These are phyloP conservation scores for Fusarium nurragi DNA, from an alignment of 2,329 filamentous ascomycete species.

Conservation along the genomic window DNA sequence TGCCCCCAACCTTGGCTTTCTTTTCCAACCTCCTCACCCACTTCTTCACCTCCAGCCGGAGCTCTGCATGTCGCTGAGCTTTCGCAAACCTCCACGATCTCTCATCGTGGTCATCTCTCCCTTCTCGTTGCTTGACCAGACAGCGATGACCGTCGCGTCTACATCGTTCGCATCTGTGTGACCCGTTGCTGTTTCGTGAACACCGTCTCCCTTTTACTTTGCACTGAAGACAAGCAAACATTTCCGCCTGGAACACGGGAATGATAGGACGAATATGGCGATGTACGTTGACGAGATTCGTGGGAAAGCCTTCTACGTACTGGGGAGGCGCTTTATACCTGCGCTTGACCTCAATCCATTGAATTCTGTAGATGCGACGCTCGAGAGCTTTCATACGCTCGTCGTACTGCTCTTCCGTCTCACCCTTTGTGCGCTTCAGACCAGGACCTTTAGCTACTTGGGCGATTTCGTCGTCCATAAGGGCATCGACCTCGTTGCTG, in stretches of 20 bases:
- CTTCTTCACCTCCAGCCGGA: background rate
- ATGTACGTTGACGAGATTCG: slow-evolving; percentile 25
- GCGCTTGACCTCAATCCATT: slow-evolving; percentile 3
- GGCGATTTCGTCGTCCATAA: slow-evolving; percentile 15
- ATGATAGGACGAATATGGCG: slow-evolving; percentile 26
- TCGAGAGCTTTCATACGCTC: slow-evolving; percentile 27
- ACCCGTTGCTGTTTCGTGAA: slow-evolving; percentile 28
- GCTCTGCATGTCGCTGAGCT: background rate
- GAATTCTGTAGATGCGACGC: slow-evolving; percentile 13
- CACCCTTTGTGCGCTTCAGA: slow-evolving; percentile 1
- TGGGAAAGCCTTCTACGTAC: slow-evolving; percentile 46
- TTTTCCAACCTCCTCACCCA: slow-evolving; percentile 10
- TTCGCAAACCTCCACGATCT: slow-evolving; percentile 34
- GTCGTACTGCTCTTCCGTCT: slow-evolving; percentile 8
- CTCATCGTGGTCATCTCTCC: slow-evolving; percentile 65
- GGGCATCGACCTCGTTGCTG: slow-evolving; percentile 14
- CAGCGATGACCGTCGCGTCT: slow-evolving; percentile 41
- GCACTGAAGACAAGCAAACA: slow-evolving; percentile 41
- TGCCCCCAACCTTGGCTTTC: background rate
- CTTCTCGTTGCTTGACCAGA: slow-evolving; percentile 48
- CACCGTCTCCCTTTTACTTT: slow-evolving; percentile 35
- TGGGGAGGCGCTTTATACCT: slow-evolving; percentile 13
- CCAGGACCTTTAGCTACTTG: slow-evolving; percentile 5
- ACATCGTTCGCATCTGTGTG: slow-evolving; percentile 34
- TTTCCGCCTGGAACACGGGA: background rate